Evolutionary conservation across 192 early-diverging fungal genomes (phyloP).

Genomic region (Neocallimastix lanati): DNA sequence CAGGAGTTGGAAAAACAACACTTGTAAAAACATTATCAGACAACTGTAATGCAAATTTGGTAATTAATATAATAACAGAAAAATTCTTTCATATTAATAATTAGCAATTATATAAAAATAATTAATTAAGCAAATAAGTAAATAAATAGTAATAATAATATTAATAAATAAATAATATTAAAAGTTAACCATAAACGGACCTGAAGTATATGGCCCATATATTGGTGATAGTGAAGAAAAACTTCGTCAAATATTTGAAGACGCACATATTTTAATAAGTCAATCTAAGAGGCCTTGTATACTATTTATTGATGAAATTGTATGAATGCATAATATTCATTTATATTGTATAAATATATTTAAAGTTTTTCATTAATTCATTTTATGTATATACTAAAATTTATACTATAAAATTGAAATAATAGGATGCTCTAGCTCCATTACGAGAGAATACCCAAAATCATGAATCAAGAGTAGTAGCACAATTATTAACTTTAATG

Average conservation of each 20-base stretch:
- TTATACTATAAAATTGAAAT: too few relatives aligned
- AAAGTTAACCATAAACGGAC: constrained; percentile 51
- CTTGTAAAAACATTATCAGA: constrained; percentile 52
- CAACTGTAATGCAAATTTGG: constrained; percentile 45
- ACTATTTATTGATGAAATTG: constrained; percentile 93
- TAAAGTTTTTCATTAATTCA: too few relatives aligned
- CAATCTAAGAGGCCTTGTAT: constrained; percentile 32
- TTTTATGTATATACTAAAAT: too few relatives aligned
- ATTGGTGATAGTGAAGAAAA: constrained; percentile 75
- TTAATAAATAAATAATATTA: too few relatives aligned
- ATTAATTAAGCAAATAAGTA: too few relatives aligned
- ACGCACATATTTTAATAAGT: constrained; percentile 30
- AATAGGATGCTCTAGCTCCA: constrained; percentile 56
- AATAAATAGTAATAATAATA: too few relatives aligned
- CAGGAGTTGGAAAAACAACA: constrained; percentile 88
- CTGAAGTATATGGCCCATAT: constrained; percentile 65
- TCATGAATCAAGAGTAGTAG: constrained; percentile 62
- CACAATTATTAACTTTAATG: constrained; percentile 77
- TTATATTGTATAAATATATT: too few relatives aligned
- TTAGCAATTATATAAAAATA: too few relatives aligned
- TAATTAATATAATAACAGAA: too few relatives aligned
- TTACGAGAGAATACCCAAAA: constrained; percentile 31
- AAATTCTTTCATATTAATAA: too few relatives aligned
- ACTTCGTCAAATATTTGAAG: constrained; percentile 47
- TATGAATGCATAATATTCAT: too few relatives aligned